Evolutionary conservation across 495 filamentous ascomycete species (phyloP), one percentile per base, ranked within the genome.

Genomic region (Penicillium goetzii): DNA sequence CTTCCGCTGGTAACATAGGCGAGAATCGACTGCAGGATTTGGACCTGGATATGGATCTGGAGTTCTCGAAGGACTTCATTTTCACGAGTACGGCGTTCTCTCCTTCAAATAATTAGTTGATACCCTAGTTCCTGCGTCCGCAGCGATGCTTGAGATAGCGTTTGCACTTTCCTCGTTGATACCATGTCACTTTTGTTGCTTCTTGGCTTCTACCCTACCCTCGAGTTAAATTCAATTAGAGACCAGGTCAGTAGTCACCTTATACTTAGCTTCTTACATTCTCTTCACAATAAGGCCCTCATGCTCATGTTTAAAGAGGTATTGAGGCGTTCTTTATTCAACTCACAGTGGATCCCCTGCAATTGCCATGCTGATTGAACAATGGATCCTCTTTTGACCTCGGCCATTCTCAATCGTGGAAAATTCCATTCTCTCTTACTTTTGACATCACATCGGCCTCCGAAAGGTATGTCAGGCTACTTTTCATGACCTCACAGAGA

Each of bases 1-100:
- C 34, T 9, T 7, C 55, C 17, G 8, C 21, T 43, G 50, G 38
- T 4, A 53, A 59, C 17, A 4, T 28, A 10, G 64, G 70, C 41
- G 73, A 72, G 5, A 73, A 74, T 53, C 64, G 64, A 15, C 56
- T 78, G 9, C 74, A 71, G 30, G 62, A 68, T 30, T 41, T 80
- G 9, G 70, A 76, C 38, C 52, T 78, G 41, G 74, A 77, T 52
- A 68, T 77, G 75, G 77, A 80, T 60, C 40, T 78, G 38, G 76
- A 80, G 55, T 78, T 78, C 28, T 75, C 78, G 0, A 75, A 68
- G 47, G 74, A 77, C 41, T 78, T 74, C 32, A 34, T 80, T 21
- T 78, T 78, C 33, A 73, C 70, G 1, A 76, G 71, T 34, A 75
- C 77, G 12, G 69, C 74, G 9, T 63, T 77, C 21, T 74, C 77